Conservation (phyloP, 768 basidiomycete genomes). For the Boletus fagicola region DNA sequence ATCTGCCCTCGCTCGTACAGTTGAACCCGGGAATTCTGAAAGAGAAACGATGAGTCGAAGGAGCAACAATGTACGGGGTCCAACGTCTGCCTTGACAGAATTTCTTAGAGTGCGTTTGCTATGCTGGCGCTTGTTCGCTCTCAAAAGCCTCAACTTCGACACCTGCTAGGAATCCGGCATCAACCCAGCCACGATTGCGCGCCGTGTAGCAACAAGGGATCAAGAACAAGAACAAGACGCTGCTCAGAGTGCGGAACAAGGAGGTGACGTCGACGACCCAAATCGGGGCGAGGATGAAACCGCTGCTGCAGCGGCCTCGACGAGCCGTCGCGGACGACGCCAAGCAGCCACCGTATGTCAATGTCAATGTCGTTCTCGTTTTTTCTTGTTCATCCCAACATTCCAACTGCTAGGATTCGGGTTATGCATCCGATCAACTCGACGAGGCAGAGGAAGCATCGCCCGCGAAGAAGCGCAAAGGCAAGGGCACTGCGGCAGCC, state of each 20-base stretch:
- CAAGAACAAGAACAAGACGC: conserved; percentile 34
- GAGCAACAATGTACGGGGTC: conserved; percentile 68
- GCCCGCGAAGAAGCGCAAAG: conserved; percentile 55
- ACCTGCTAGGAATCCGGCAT: conserved; percentile 54
- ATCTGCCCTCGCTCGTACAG: background rate
- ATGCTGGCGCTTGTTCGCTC: background rate
- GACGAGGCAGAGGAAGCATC: conserved; percentile 54
- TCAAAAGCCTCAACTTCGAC: conserved; percentile 19
- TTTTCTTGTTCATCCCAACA: background rate
- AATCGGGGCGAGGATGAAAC: conserved; percentile 6
- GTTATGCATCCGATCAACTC: conserved; percentile 72
- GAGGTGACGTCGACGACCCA: conserved; percentile 8
- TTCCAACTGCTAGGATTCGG: conserved; percentile 27
- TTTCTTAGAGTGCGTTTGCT: conserved; percentile 60
- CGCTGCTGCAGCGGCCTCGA: conserved; percentile 2
- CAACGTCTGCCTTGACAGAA: conserved; percentile 80
- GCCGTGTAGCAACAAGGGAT: conserved; percentile 34
- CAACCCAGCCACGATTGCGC: conserved; percentile 41
- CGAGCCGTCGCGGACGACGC: conserved; percentile 18
- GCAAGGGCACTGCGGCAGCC: conserved; percentile 36
- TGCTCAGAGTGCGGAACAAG: conserved; percentile 11
- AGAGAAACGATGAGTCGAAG: conserved; percentile 27
- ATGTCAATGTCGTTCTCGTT: background rate
- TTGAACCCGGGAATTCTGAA: background rate
- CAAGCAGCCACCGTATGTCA: conserved; percentile 11